Percentiles rank a stretch among this genome's conserved stretches.
phyloP scores from a whole-genome alignment of 306 rosid species.

The Rosa multiflora region DNA sequence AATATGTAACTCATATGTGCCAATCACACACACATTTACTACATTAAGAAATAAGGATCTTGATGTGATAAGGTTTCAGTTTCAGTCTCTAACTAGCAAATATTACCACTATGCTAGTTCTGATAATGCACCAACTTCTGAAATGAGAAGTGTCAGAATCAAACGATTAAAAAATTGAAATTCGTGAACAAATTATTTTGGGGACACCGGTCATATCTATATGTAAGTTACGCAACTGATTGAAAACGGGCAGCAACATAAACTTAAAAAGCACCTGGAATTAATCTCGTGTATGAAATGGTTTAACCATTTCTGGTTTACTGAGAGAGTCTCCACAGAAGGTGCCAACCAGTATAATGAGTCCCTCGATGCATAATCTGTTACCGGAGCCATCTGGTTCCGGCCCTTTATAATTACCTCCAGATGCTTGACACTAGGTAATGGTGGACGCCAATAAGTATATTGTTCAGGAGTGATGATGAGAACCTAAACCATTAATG shows the following conservation, averaged over 20 bases:
- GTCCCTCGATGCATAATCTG: not conserved
- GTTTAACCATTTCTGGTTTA: not conserved
- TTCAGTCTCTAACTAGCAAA: not conserved
- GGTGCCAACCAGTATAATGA: conserved; percentile 1
- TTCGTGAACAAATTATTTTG: too few relatives aligned
- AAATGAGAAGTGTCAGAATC: too few relatives aligned
- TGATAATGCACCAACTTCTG: too few relatives aligned
- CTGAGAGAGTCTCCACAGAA: not conserved
- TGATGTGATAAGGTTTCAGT: not conserved
- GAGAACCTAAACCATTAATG: not conserved
- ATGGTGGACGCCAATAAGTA: not conserved
- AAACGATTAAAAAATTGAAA: too few relatives aligned
- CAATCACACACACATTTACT: not conserved
- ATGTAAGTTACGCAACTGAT: not conserved
- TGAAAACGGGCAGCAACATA: not conserved
- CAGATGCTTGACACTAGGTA: not conserved
- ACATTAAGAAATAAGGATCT: not conserved
- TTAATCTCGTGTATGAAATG: not conserved
- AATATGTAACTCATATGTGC: not conserved
- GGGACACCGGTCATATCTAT: too few relatives aligned
- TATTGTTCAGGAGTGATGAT: not conserved
- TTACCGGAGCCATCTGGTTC: not conserved
- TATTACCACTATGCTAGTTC: not conserved
- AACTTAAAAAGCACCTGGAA: not conserved
- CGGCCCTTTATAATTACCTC: not conserved